Evolutionary conservation across 2,329 filamentous ascomycete species (phyloP), one percentile per base, ranked within the genome.

Genomic region (Seiridium unicorne): DNA sequence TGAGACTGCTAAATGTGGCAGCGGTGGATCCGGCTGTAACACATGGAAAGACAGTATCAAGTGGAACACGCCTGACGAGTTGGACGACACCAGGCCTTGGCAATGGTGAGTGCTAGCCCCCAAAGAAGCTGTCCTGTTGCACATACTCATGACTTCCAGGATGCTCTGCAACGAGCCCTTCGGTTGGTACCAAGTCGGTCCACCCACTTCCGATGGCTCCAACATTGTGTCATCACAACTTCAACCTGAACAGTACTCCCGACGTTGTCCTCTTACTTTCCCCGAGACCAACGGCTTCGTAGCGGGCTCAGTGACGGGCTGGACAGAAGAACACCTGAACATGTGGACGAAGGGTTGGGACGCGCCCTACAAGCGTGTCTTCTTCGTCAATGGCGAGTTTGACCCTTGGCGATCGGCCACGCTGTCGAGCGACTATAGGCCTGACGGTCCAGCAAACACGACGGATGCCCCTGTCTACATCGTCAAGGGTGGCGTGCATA

Each of bases 101-200:
- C 61, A 70, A 2, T 81, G 78, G 78, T 54, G 34, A 38, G 34
- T 38, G 18, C 47, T 18, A n/a, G 18, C 13, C 42, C 5, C 18
- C 42, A 11, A 44, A 44, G 42, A 44, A 44, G 42, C 18, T 26
- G 18, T 26, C 18, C 18, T 26, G 18, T 26, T 44, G 11, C 9
- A 11, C 13, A 11, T 44, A 51, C 13, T 51, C 47, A 51, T 26
- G 18, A 7, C 47, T n/a, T 51, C 5, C 26, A 54, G 51, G 55
- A 72, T 82, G 65, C 71, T 75, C 3, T 81, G 79, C 69, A 81
- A 81, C 63, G 76, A 82, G 65, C 76, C 79, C 32, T 64, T 72
- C 51, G 67, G 60, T 49, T 61, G 65, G 58, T 59, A 60, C 8
- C 60, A 63, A 31, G 71, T 69, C 63, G 76, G 76, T 7, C 76